Conservation (phyloP, 768 basidiomycete species). For the Nevesoporus exiguus region DNA sequence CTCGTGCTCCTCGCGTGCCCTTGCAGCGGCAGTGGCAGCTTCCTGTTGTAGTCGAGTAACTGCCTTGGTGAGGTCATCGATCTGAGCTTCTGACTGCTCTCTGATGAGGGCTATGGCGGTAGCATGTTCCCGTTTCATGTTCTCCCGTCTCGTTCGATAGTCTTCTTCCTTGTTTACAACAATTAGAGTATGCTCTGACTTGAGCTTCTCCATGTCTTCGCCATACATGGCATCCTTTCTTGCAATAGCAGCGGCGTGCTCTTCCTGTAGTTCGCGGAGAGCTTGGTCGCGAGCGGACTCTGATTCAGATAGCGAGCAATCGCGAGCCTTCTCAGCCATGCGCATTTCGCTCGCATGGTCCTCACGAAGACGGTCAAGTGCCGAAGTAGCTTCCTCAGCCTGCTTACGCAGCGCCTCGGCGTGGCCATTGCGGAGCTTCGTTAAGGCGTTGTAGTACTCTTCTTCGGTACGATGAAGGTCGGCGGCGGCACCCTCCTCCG, state of each 20-base stretch:
- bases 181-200: constrained; percentile 56
- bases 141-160: constrained; percentile 38
- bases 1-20: constrained; percentile 47
- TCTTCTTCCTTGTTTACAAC: constrained; percentile 59
- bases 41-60: constrained; percentile 49
- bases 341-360: constrained; percentile 74
- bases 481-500: constrained; percentile 55
- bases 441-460: constrained; percentile 78
- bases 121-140: constrained; percentile 35
- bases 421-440: constrained; percentile 73
- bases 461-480: constrained; percentile 68
- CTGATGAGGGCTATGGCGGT: constrained; percentile 29
- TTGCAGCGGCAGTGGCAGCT: constrained; percentile 36
- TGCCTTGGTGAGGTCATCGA: constrained; percentile 60
- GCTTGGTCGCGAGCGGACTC: constrained; percentile 61
- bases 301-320: constrained; percentile 73
- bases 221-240: constrained; percentile 63
- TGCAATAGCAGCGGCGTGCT: constrained; percentile 61
- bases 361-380: constrained; percentile 66
- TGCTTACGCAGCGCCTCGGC: constrained; percentile 60
- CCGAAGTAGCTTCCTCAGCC: constrained; percentile 54
- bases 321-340: constrained; percentile 69
- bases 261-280: constrained; percentile 66
- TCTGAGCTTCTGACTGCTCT: constrained; percentile 40
- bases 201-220: constrained; percentile 64